Percentiles rank a stretch among this genome's conserved stretches.
Conservation (phyloP, 176 grass and related monocot species). For the Echinochloa phyllopogon region DNA sequence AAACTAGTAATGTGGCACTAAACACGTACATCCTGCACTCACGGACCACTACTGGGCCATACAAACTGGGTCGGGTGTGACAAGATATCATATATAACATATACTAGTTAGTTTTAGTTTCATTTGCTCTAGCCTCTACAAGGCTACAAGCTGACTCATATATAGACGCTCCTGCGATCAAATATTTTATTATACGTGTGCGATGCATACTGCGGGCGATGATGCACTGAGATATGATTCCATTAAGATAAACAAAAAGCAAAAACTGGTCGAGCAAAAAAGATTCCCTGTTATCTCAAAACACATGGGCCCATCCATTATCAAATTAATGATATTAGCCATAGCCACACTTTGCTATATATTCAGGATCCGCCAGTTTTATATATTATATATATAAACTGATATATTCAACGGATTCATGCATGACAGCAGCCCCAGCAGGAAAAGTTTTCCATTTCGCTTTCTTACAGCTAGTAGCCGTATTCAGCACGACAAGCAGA, state of each 20-base stretch:
- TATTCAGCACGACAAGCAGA: conserved; percentile 23
- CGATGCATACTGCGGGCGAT: background rate
- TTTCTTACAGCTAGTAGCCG: conserved; percentile 38
- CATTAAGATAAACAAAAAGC: conserved; percentile 22
- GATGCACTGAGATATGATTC: conserved; percentile 29
- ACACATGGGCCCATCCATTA: conserved; percentile 15
- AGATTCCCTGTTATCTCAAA: conserved; percentile 43
- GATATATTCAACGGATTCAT: background rate
- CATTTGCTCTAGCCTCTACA: too few relatives aligned
- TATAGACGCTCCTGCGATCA: background rate
- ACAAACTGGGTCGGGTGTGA: too few relatives aligned
- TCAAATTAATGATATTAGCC: background rate
- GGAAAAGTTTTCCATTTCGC: conserved; percentile 21
- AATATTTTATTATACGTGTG: background rate
- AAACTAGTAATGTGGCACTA: too few relatives aligned
- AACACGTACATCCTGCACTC: too few relatives aligned
- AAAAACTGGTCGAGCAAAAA: background rate
- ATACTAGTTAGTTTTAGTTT: too few relatives aligned
- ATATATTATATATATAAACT: background rate
- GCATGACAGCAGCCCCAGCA: background rate
- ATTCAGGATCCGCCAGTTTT: background rate
- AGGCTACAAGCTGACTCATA: background rate
- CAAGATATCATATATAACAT: too few relatives aligned
- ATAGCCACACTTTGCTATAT: conserved; percentile 25
- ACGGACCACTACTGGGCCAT: too few relatives aligned